Evolutionary conservation across 2,329 filamentous ascomycete species (phyloP).

Genomic region (Cytospora schulzeri): DNA sequence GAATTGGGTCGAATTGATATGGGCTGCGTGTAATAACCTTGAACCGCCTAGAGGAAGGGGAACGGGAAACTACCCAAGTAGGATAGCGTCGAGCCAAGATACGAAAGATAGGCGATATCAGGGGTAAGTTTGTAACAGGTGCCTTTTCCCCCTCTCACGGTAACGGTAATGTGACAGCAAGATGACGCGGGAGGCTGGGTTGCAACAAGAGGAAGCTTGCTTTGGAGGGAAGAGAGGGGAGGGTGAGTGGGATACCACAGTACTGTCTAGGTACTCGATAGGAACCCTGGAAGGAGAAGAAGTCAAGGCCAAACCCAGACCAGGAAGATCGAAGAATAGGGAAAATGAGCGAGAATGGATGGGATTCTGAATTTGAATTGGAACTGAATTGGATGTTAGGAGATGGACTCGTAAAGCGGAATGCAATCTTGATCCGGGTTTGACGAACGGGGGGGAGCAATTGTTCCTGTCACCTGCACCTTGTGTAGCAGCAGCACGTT

Average conservation of each 20-base stretch:
- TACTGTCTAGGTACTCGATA: not conserved
- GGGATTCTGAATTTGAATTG: not conserved
- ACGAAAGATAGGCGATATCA: not conserved
- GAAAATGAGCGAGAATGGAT: not conserved
- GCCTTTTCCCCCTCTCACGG: not conserved
- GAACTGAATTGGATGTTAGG: not conserved
- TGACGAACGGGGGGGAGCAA: not conserved
- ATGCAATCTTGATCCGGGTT: not conserved
- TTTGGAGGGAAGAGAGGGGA: conserved; percentile 4
- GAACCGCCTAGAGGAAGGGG: too few species aligned
- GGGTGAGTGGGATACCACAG: not conserved
- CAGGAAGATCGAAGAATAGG: not conserved
- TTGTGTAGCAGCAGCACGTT: not conserved
- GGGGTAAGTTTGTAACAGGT: not conserved
- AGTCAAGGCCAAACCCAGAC: conserved; percentile 10
- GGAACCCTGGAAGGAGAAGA: conserved; percentile 4
- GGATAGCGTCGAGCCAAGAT: not conserved
- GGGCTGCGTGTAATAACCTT: not conserved
- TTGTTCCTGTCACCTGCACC: not conserved
- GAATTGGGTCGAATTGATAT: not conserved
- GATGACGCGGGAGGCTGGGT: not conserved
- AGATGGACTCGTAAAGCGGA: not conserved
- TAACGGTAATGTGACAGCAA: not conserved
- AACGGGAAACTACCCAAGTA: not conserved
- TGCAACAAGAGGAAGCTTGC: not conserved